Conservation (phyloP, 192 early-diverging fungal genomes). For the Coemansia sp. region DNA sequence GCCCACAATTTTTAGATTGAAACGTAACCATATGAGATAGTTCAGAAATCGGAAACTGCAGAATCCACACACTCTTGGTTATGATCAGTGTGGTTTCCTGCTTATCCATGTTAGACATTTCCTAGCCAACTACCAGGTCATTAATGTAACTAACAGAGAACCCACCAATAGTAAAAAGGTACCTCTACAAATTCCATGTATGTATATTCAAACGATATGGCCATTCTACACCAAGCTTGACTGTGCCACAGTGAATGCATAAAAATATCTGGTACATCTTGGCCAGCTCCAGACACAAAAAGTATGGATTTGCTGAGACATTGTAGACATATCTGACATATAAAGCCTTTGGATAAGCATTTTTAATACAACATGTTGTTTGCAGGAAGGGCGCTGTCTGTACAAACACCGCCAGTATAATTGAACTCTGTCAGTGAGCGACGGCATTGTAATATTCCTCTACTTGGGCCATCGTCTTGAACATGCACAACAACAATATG, state of each 20-base stretch:
- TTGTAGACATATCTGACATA: constrained; percentile 81
- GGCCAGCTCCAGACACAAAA: constrained; percentile 72
- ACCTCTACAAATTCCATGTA: constrained; percentile 56
- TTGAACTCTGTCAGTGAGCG: too few species aligned
- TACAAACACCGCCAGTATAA: too few species aligned
- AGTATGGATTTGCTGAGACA: constrained; percentile 85
- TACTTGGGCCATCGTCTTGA: too few species aligned
- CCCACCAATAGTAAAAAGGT: constrained; percentile 69
- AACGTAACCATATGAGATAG: constrained; percentile 93
- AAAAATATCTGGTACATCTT: constrained; percentile 73
- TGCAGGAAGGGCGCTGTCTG: too few species aligned
- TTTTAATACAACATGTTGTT: too few species aligned
- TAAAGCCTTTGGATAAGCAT: too few species aligned
- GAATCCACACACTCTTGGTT: constrained; percentile 44
- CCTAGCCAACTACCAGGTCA: constrained; percentile 86
- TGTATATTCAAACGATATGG: constrained; percentile 13
- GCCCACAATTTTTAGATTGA: constrained; percentile 64
- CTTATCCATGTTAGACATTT: constrained; percentile 61
- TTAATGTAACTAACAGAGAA: constrained; percentile 70
- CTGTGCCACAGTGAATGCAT: constrained; percentile 64
- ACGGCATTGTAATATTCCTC: too few species aligned
- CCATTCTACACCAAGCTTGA: constrained; percentile 9
- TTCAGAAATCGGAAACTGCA: constrained; percentile 68
- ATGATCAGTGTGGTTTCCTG: not conserved
- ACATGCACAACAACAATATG: too few species aligned